Percentiles rank a stretch among this genome's conserved stretches.
Evolutionary conservation across 768 basidiomycete species (phyloP).

Genomic region (Termitomyces bulborhizus): DNA sequence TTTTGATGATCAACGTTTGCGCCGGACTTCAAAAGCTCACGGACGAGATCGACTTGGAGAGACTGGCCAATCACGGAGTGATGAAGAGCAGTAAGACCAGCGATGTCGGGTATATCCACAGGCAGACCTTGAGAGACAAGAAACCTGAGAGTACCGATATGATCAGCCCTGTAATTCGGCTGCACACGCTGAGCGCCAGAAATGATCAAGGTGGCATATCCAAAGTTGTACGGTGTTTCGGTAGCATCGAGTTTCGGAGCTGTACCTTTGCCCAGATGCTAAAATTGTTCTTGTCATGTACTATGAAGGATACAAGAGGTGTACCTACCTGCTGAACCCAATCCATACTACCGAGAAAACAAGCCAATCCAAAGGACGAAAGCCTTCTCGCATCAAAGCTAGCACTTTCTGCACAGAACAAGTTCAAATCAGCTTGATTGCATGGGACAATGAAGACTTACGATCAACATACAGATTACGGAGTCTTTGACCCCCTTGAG

Average conservation of each 20-base stretch:
- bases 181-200: constrained; percentile 33
- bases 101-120: constrained; percentile 36
- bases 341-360: constrained; percentile 20
- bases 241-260: constrained; percentile 32
- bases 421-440: not conserved
- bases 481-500: constrained; percentile 21
- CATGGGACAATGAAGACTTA: constrained; percentile 1
- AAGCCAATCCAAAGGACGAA: constrained; percentile 21
- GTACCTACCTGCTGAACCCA: constrained; percentile 19
- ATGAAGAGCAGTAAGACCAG: constrained; percentile 43
- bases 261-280: not conserved
- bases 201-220: constrained; percentile 34
- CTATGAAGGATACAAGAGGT: not conserved
- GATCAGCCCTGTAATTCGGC: constrained; percentile 12
- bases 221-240: constrained; percentile 36
- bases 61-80: constrained; percentile 30
- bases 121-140: constrained; percentile 37
- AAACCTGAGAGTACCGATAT: constrained; percentile 30
- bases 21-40: constrained; percentile 35
- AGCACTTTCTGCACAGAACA: constrained; percentile 16
- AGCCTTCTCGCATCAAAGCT: constrained; percentile 18
- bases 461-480: constrained; percentile 23
- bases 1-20: constrained; percentile 46
- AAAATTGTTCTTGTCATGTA: not conserved
- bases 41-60: constrained; percentile 24